Conservation (phyloP, 257 asterid genomes). For the Pogostemon cablin region DNA sequence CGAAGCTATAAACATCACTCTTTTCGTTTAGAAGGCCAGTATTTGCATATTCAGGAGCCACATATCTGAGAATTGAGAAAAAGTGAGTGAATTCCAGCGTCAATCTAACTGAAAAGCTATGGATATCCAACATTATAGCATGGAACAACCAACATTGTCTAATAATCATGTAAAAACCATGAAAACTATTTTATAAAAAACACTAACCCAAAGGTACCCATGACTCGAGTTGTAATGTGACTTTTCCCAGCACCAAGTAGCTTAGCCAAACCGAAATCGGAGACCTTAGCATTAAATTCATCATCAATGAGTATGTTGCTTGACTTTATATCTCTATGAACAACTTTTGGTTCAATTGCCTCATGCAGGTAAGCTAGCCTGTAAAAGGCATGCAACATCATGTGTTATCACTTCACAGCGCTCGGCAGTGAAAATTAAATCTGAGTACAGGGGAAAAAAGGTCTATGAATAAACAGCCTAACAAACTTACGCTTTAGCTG, state of each 20-base stretch:
- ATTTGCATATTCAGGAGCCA: slow-evolving; percentile 98
- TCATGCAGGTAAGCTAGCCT: slow-evolving; percentile 95
- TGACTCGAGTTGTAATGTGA: slow-evolving; percentile 92
- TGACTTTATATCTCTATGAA: slow-evolving; percentile 89
- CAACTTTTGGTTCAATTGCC: slow-evolving; percentile 97
- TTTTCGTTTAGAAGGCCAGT: slow-evolving; percentile 91
- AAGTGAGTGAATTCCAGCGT: slow-evolving; percentile 3
- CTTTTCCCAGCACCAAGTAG: slow-evolving; percentile 93
- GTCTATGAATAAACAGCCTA: slow-evolving; percentile 2
- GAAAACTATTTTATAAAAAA: background rate
- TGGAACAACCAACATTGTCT: slow-evolving; percentile 6
- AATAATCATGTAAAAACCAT: slow-evolving; percentile 1
- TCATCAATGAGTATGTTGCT: slow-evolving; percentile 93
- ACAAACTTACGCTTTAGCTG: slow-evolving; percentile 93
- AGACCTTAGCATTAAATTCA: slow-evolving; percentile 86
- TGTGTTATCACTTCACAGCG: background rate
- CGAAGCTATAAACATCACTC: slow-evolving; percentile 95
- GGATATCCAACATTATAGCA: background rate
- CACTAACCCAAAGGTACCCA: slow-evolving; percentile 97
- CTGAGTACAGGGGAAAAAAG: background rate
- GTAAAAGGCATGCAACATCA: slow-evolving; percentile 33
- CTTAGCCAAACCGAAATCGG: slow-evolving; percentile 97
- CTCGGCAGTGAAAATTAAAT: slow-evolving; percentile 10
- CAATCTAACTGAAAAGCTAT: background rate
- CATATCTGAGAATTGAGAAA: slow-evolving; percentile 58